Evolutionary conservation across 2,329 filamentous ascomycete genomes (phyloP).

Genomic region (Metarhizium album): DNA sequence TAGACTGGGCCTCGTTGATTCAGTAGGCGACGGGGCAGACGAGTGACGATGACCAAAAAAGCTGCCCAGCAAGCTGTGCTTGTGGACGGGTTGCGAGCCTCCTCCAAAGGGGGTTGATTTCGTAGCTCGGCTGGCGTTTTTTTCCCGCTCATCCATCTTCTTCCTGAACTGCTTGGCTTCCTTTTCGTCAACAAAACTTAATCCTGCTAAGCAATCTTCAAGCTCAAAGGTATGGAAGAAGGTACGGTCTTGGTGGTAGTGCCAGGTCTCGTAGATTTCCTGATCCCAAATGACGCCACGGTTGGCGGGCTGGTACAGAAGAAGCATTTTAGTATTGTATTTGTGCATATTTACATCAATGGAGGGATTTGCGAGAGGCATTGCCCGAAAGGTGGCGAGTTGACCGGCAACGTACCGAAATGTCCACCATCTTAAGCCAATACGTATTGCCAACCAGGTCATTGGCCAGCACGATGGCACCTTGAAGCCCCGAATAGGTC

Average conservation of each 20-base stretch:
- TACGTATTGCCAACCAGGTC: slow-evolving; percentile 92
- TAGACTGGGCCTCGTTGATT: slow-evolving; percentile 37
- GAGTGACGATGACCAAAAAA: slow-evolving; percentile 53
- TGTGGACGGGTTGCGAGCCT: slow-evolving; percentile 26
- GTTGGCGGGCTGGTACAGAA: slow-evolving; percentile 48
- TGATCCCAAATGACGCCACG: slow-evolving; percentile 93
- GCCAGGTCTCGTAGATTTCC: slow-evolving; percentile 91
- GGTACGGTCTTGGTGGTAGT: slow-evolving; percentile 91
- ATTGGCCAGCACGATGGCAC: slow-evolving; percentile 82
- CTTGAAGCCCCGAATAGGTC: slow-evolving; percentile 89
- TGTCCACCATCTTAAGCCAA: slow-evolving; percentile 95
- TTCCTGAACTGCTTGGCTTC: slow-evolving; percentile 95
- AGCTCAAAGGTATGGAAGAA: slow-evolving; percentile 98
- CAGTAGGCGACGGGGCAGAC: slow-evolving; percentile 46
- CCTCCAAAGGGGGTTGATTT: slow-evolving; percentile 65
- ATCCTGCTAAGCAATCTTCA: slow-evolving; percentile 77
- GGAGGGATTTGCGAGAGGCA: background rate
- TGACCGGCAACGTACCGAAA: slow-evolving; percentile 52
- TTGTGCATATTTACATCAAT: background rate
- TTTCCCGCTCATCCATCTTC: slow-evolving; percentile 93
- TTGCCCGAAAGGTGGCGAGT: background rate
- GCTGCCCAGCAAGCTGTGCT: slow-evolving; percentile 44
- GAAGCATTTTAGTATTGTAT: slow-evolving; percentile 4
- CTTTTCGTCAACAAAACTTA: slow-evolving; percentile 94
- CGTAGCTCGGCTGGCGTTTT: slow-evolving; percentile 86